Evolutionary conservation across 345 rosid genomes (phyloP).

Genomic region (Pelargonium nanum): DNA sequence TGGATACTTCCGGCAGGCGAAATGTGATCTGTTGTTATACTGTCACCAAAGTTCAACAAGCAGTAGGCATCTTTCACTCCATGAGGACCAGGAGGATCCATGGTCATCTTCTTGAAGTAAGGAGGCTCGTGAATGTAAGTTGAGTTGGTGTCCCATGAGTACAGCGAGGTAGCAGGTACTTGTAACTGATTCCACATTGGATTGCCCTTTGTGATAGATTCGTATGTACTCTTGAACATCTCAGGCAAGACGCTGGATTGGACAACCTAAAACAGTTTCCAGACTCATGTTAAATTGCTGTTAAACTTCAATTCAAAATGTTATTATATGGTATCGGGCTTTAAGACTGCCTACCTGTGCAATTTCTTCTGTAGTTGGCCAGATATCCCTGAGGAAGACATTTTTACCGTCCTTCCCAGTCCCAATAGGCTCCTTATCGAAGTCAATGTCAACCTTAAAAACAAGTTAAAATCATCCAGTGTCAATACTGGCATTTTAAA

Average conservation of each 20-base stretch:
- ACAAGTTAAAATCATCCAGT: too few relatives aligned
- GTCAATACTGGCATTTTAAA: too few relatives aligned
- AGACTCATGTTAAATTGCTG: background rate
- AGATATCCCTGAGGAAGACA: constrained; percentile 58
- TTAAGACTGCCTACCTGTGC: constrained; percentile 34
- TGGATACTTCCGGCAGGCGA: constrained; percentile 86
- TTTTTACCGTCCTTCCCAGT: constrained; percentile 51
- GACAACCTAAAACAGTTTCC: constrained; percentile 36
- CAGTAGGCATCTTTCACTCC: constrained; percentile 83
- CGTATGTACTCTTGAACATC: constrained; percentile 69
- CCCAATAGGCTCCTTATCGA: constrained; percentile 73
- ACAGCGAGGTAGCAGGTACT: constrained; percentile 37
- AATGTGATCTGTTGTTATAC: constrained; percentile 81
- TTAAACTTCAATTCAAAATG: background rate
- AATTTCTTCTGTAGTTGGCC: constrained; percentile 76
- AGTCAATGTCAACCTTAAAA: constrained; percentile 74
- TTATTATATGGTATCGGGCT: background rate
- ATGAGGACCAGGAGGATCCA: constrained; percentile 62
- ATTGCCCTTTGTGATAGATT: constrained; percentile 66
- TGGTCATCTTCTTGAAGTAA: constrained; percentile 63
- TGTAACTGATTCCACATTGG: constrained; percentile 70
- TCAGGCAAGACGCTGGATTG: constrained; percentile 67
- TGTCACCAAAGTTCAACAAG: constrained; percentile 69
- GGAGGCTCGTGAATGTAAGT: constrained; percentile 87
- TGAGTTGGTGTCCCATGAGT: constrained; percentile 68